Evolutionary conservation across 2,329 filamentous ascomycete species (phyloP), one percentile per base, ranked within the genome.

Genomic region (Stagonosporopsis rhizophila): DNA sequence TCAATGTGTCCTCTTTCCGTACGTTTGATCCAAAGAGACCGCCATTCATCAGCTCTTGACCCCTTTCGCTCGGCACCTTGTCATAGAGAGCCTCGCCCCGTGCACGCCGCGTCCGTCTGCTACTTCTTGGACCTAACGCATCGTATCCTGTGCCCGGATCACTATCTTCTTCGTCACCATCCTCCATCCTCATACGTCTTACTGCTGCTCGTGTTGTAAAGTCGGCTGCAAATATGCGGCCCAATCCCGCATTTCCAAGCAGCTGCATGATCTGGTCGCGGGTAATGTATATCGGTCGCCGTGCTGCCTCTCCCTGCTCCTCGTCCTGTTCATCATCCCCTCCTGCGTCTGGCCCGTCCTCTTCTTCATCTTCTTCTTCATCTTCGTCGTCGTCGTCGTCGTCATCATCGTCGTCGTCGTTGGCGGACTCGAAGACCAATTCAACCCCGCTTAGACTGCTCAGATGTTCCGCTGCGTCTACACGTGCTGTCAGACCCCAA

Each of bases 41-140:
- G 27, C 88, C 89, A 35, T 86, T 82, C 92, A 98, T 96, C 59
- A 98, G 79, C 65, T 89, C 85, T 44, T 77, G 81, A 7, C 95
- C 94, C 59, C 86, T 83, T 11, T 90, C 86, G 67, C 89, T 96
- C 0, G 94, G 94, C 0, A 96, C 87, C 66, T 90, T 90, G n/a
- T 93, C 91, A 57, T 93, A 93, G 40, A 79, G 73, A 17, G 78
- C 77, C 58, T 74, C 75, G 48, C 83, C 80, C 42, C 82, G 77
- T 30, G 80, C 74, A 37, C 81, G 77, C 65, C 80, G 79, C 19
- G 46, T 52, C 32, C 64, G 53, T 40, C 65, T 55, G 44, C 76
- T 69, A 32, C 63, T 58, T 44, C 76, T 68, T 6, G 68, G 64
- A 4, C 61, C 64, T 2, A 74, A 61, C 22, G 68, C 66, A 60